Percentiles rank a stretch among this genome's conserved stretches.
Evolutionary conservation across 148 eudicot species (phyloP).

Genomic region (Drosera capensis): DNA sequence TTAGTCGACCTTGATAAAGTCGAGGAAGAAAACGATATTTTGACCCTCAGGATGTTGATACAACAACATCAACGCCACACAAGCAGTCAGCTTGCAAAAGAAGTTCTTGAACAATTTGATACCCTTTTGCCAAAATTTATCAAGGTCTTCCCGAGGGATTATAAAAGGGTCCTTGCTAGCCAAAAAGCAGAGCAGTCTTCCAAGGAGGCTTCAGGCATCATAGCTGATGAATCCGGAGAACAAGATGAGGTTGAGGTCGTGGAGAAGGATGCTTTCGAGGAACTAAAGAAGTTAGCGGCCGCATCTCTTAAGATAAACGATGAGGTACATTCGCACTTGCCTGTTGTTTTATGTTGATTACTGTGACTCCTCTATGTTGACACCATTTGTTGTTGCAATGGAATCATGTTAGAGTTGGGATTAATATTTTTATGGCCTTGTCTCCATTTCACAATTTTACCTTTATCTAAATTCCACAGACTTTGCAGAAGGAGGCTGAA

Average conservation of each 20-base stretch:
- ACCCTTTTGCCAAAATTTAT: constrained; percentile 57
- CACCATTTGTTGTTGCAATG: no score
- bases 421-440: no score
- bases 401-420: no score
- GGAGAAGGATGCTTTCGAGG: constrained; percentile 83
- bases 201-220: constrained; percentile 35
- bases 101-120: constrained; percentile 72
- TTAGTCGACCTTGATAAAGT: constrained; percentile 91
- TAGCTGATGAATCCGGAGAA: constrained; percentile 35
- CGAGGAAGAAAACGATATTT: constrained; percentile 82
- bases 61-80: constrained; percentile 98
- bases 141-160: constrained; percentile 95
- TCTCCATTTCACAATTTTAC: no score
- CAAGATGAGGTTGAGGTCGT: constrained; percentile 49
- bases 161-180: constrained; percentile 69
- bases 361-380: no score
- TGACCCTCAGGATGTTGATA: constrained; percentile 78
- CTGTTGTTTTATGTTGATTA: no score
- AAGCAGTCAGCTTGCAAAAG: constrained; percentile 65
- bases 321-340: constrained; percentile 20
- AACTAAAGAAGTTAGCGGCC: constrained; percentile 75
- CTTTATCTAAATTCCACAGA: no score
- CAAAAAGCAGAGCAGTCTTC: constrained; percentile 43
- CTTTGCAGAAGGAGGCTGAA: constrained; percentile 19
- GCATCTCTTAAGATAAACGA: constrained; percentile 18